Conservation (phyloP, 78 protist species). For the Dictyostelium capitatum region DNA sequence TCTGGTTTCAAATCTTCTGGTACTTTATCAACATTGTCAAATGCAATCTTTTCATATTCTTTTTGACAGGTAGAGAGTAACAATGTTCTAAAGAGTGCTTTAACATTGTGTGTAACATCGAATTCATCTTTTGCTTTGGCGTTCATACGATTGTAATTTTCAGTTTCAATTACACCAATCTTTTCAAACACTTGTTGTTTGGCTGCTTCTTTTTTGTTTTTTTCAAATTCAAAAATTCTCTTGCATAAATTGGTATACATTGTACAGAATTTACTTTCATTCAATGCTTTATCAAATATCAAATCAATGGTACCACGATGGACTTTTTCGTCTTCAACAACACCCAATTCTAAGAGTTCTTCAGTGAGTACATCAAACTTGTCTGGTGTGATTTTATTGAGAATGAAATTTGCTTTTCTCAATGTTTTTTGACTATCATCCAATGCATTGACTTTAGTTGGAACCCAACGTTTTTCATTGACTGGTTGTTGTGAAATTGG, state of each 20-base stretch:
- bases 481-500: conserved; percentile 10
- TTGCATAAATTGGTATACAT: conserved; percentile 75
- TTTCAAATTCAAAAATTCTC: conserved; percentile 43
- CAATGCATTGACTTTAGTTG: conserved; percentile 38
- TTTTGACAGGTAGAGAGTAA: conserved; percentile 42
- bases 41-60: conserved; percentile 60
- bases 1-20: conserved; percentile 42
- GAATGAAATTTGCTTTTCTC: conserved; percentile 56
- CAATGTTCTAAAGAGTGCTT: conserved; percentile 34
- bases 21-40: conserved; percentile 18
- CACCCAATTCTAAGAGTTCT: conserved; percentile 43
- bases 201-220: conserved; percentile 6
- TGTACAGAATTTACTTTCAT: conserved; percentile 62
- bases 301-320: conserved; percentile 34
- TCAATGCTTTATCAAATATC: conserved; percentile 75
- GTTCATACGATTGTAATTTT: not conserved
- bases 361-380: conserved; percentile 38
- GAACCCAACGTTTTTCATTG: conserved; percentile 70
- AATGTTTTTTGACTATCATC: conserved; percentile 1
- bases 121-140: conserved; percentile 13
- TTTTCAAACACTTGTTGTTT: not conserved
- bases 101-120: conserved; percentile 14
- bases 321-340: conserved; percentile 41
- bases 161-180: not conserved
- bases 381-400: conserved; percentile 72